Evolutionary conservation across 768 basidiomycete genomes (phyloP), one percentile per base, ranked within the genome.

Genomic region (Leccinellum luteum): DNA sequence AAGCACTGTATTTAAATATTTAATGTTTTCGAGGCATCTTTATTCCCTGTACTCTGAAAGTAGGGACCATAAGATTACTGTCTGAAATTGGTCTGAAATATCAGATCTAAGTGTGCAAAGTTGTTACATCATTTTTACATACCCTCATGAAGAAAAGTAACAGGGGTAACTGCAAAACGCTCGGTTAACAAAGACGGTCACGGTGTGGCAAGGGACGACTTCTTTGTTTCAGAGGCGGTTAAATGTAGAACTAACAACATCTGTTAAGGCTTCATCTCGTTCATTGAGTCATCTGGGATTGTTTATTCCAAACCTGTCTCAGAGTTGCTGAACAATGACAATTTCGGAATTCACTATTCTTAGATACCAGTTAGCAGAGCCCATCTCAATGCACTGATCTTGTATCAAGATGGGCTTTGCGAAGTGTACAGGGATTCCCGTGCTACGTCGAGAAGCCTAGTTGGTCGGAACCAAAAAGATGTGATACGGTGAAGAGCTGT

Each of bases 351-450:
- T 8, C 3, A 52, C n/a, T n/a, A n/a, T 3, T 21, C 47, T 38
- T 27, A 48, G 14, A 28, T 21, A n/a, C 63, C 47, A 13, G 30
- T 28, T 44, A 28, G 34, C 55, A 63, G 34, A 56, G 32, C 48
- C 13, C 52, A 15, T 23, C 66, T 52, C 55, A 35, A 43, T 13
- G 27, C 53, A 49, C 14, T 38, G 9, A 25, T 19, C 47, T 35
- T 63, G 60, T 57, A 52, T 52, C 60, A 63, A 63, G 64, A 55
- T 60, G 66, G 57, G 58, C 53, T 60, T 66, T 64, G 61, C 54
- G 54, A 59, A 48, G 54, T 41, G 50, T 48, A 17, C 38, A 50
- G 41, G 35, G 31, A 51, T 12, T 27, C 44, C 27, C 17, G 21
- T n/a, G 34, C 25, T 19, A 41, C n/a, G 8, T 9, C 28, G n/a